These are phyloP conservation scores for Phlyctochytrium arcticum DNA, from an alignment of 192 early-diverging fungal genomes.

Conservation along the genomic window DNA sequence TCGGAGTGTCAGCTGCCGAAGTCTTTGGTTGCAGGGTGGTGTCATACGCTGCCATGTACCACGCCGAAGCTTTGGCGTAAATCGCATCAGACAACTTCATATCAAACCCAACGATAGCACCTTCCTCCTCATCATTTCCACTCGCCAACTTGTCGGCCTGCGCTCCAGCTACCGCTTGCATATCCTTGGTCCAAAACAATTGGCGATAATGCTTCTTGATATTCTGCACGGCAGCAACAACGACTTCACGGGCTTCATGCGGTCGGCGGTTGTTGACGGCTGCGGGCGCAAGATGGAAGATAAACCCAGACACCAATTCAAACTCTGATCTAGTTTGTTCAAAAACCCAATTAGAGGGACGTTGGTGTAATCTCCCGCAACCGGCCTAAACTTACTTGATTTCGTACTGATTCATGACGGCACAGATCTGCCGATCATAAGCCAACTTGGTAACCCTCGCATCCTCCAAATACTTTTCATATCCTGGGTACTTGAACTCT, in stretches of 20 bases:
- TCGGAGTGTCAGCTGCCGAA: background rate
- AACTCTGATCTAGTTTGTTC: conserved; percentile 17
- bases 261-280: conserved; percentile 46
- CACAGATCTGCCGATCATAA: conserved; percentile 53
- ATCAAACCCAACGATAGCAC: conserved; percentile 18
- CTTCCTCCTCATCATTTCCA: background rate
- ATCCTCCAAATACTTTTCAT: conserved; percentile 48
- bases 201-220: conserved; percentile 40
- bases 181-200: conserved; percentile 46
- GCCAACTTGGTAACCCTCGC: conserved; percentile 32
- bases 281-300: conserved; percentile 34
- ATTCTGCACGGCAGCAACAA: conserved; percentile 29
- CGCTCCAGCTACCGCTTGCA: no score
- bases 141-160: conserved; percentile 1
- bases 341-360: background rate
- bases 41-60: conserved; percentile 69
- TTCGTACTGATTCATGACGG: conserved; percentile 66
- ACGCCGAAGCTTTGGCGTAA: conserved; percentile 43
- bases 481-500: conserved; percentile 41
- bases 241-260: conserved; percentile 47
- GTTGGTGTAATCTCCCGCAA: background rate
- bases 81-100: conserved; percentile 11
- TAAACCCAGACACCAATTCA: conserved; percentile 41
- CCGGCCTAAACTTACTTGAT: conserved; percentile 28
- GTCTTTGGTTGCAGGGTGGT: conserved; percentile 33